Evolutionary conservation across 495 filamentous ascomycete genomes (phyloP), one percentile per base, ranked within the genome.

Genomic region (Aspergillus sclerotioniger): DNA sequence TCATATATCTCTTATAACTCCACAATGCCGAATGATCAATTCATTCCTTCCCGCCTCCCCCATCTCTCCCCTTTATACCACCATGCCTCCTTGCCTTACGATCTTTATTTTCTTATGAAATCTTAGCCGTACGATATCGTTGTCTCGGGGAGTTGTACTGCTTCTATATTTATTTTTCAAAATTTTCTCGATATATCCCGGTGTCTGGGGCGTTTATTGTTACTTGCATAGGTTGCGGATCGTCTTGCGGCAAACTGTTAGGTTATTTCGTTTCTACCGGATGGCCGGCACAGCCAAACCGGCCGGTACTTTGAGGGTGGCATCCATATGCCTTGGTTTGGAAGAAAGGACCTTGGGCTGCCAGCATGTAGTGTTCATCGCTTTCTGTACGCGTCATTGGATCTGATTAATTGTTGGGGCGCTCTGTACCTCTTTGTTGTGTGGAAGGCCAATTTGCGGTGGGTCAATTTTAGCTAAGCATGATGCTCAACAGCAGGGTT

Each of bases 141-240:
- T 43, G 32, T 29, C 17, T 44, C 37, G 19, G 50, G 58, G 35
- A n/a, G 35, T 46, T 46, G 29, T 33, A 12, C 29, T 51, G 21
- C 21, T 37, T 54, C 28, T 25, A 25, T 5, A 25, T 47, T 25
- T 32, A 13, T 45, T 56, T 20, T 48, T 35, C 31, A 9, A 56
- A 46, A 46, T 54, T 52, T 53, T 47, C 67, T 54, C 28, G 52
- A 67, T 68, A 67, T 60, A 67, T 65, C 61, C 62, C 66, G 69
- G 71, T 63, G 69, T 74, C 70, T 56, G 51, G 46, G 62, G 54
- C 45, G 46, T 53, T 39, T 31, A 57, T 51, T 58, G 31, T 55
- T 61, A 50, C 28, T 63, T 64, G 52, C 61, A 68, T 63, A 37
- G 54, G 53, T 56, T 65, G 55, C 54, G 51, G 53, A 32, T 55